Evolutionary conservation across 2,329 filamentous ascomycete species (phyloP), one percentile per base, ranked within the genome.

Genomic region (Daldinia sp.): DNA sequence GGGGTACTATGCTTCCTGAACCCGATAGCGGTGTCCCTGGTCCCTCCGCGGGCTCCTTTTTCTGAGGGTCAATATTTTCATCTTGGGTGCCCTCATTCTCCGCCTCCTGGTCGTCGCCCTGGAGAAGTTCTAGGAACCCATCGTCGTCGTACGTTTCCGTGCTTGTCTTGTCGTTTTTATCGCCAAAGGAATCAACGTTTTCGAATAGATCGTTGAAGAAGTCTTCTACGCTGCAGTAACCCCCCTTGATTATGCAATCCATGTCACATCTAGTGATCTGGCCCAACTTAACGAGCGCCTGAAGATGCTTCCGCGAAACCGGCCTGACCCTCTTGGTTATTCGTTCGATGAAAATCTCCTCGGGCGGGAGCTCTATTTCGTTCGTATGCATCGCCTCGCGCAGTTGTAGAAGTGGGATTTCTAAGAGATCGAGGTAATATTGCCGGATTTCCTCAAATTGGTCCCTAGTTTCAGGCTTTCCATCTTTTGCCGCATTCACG

Each of bases 321-420:
- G 58, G 58, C 15, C 8, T 53, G 6, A 61, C 62, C n/a, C 59
- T 52, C 4, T 27, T 56, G 35, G 56, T 50, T 13, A 68, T 57
- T 2, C 51, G 13, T 23, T 65, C 65, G 17, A 55, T 53, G 13
- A 35, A 32, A 3, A 45, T 34, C 13, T 34, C 35, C 1, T 58
- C 29, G 2, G 29, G 17, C 6, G 58, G 27, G 5, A 37, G 15
- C 5, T 27, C 8, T 2, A 51, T 4, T 6, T 67, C 56, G 4
- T 37, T 9, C 3, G 45, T 43, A 0, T 11, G 3, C 29, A 68
- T 68, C 0, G n/a, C 34, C 4, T 61, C 23, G 6, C 65, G 65
- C 9, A 68, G 47, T 10, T 66, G n/a, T 4, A 3, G 2, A 1
- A 61, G 9, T 3, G 59, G 45, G 3, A 68, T 55, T 2, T 21